These are phyloP conservation scores for Aureobasidium leucospermi DNA, from an alignment of 2,329 filamentous ascomycete species.

Conservation along the genomic window DNA sequence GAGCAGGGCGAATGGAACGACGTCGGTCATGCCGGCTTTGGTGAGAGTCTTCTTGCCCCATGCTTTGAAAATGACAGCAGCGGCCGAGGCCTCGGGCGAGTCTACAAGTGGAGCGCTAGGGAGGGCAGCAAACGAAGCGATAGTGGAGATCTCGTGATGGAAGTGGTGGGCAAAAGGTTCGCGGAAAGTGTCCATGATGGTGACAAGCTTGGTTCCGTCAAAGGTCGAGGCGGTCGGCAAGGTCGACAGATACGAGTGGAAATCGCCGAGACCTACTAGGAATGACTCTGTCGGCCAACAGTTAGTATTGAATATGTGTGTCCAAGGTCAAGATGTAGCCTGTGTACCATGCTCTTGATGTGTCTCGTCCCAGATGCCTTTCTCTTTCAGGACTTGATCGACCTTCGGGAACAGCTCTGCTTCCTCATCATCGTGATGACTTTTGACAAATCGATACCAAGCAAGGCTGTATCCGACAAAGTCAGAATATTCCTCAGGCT, in stretches of 20 bases:
- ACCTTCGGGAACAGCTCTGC: slow-evolving; percentile 11
- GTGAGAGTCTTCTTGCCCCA: slow-evolving; percentile 12
- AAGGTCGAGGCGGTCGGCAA: neutral
- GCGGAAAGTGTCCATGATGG: slow-evolving; percentile 8
- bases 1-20: slow-evolving; percentile 3
- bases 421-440: slow-evolving; percentile 9
- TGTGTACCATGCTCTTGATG: neutral
- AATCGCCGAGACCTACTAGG: neutral
- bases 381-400: neutral
- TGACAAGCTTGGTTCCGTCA: neutral
- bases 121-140: neutral
- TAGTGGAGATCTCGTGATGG: neutral
- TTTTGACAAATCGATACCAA: slow-evolving; percentile 6
- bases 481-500: neutral
- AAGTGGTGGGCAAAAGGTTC: neutral
- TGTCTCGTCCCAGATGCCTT: slow-evolving; percentile 3
- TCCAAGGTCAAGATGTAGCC: neutral
- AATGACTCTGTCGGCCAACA: neutral
- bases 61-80: slow-evolving; percentile 1
- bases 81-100: neutral
- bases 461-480: slow-evolving; percentile 6
- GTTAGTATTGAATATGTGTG: neutral
- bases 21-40: slow-evolving; percentile 9
- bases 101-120: neutral
- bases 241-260: neutral